Conservation (phyloP, 2,329 filamentous ascomycete species). For the Apiospora pterosperma region DNA sequence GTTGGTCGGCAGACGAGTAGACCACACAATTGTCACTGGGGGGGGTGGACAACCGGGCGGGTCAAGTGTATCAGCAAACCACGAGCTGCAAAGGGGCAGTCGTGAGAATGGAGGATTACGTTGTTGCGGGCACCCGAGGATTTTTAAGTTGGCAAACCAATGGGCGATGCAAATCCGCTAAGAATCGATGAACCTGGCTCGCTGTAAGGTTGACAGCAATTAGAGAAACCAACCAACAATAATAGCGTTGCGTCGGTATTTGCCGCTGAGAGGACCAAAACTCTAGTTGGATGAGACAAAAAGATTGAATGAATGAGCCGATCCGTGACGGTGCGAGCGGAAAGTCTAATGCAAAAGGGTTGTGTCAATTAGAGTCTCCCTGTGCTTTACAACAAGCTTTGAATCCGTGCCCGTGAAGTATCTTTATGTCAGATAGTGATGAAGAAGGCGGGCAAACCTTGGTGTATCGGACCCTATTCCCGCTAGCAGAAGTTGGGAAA, state of each 20-base stretch:
- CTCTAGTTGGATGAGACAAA: constrained; percentile 1
- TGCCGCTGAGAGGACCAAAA: background rate
- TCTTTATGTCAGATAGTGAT: background rate
- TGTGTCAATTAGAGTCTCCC: constrained; percentile 3
- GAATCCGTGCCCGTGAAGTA: constrained; percentile 4
- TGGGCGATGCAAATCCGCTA: background rate
- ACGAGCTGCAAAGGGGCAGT: background rate
- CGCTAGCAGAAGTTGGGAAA: constrained; percentile 3
- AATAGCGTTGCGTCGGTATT: constrained; percentile 1
- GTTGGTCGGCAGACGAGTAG: background rate
- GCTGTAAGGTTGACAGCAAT: constrained; percentile 1
- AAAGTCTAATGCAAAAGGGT: constrained; percentile 3
- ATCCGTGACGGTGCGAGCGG: constrained; percentile 3
- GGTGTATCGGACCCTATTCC: background rate
- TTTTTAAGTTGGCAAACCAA: constrained; percentile 1
- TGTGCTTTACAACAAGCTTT: constrained; percentile 2
- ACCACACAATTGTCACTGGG: too few species aligned
- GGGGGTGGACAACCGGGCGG: background rate
- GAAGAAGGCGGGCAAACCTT: background rate
- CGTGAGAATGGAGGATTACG: background rate
- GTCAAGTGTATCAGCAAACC: background rate
- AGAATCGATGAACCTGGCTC: background rate
- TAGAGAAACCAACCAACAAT: background rate
- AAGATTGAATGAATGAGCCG: background rate
- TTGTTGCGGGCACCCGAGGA: background rate